Evolutionary conservation across 345 rosid species (phyloP).

Genomic region (Limnanthes douglasii): DNA sequence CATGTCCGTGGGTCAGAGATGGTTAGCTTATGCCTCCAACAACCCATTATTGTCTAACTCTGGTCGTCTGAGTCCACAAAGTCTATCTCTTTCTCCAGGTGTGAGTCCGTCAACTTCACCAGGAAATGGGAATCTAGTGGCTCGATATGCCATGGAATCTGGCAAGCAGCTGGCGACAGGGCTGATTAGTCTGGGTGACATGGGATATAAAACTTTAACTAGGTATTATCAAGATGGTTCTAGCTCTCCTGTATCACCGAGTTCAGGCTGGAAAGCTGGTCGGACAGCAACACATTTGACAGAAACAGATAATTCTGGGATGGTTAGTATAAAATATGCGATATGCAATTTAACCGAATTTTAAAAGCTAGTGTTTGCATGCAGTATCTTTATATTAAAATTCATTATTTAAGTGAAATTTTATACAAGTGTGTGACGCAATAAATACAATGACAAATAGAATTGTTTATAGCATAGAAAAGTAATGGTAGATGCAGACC

Average conservation of each 20-base stretch:
- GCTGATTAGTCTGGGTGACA: conserved; percentile 69
- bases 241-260: conserved; percentile 63
- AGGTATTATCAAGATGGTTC: conserved; percentile 90
- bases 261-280: conserved; percentile 70
- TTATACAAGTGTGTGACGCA: too few species aligned
- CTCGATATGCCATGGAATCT: conserved; percentile 96
- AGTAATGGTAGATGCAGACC: too few species aligned
- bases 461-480: too few species aligned
- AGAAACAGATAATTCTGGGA: conserved; percentile 81
- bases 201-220: conserved; percentile 83
- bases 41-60: conserved; percentile 44
- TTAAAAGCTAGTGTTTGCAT: too few species aligned
- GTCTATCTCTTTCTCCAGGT: conserved; percentile 58
- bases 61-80: conserved; percentile 78
- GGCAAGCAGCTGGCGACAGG: conserved; percentile 83
- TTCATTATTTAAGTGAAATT: too few species aligned
- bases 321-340: too few species aligned
- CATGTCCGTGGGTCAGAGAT: conserved; percentile 94
- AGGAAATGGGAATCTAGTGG: conserved; percentile 69
- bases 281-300: conserved; percentile 37
- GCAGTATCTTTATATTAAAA: too few species aligned
- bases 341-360: too few species aligned
- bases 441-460: too few species aligned
- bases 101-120: conserved; percentile 83
- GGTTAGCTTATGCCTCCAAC: conserved; percentile 91